phyloP scores from a whole-genome alignment of 1,284 basidiomycete species.

The Leccinum huronense region DNA sequence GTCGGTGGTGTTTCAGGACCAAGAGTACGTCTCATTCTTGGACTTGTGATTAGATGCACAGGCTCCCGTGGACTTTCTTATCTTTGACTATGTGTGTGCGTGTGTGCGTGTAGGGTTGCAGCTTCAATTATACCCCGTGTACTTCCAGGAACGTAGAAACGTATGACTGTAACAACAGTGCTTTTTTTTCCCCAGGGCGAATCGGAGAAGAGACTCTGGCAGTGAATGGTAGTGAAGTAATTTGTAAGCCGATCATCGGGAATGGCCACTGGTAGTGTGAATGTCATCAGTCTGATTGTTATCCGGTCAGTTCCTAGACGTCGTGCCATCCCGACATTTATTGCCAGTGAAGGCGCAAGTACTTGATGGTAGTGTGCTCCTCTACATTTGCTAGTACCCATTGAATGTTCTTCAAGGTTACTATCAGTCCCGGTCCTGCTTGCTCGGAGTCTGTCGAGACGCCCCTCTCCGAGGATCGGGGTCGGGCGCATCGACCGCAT shows the following conservation, averaged over 20 bases:
- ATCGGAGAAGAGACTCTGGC: not conserved
- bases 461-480: no score
- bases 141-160: not conserved
- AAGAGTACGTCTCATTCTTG: slow-evolving; percentile 33
- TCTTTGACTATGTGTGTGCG: not conserved
- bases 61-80: not conserved
- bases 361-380: no score
- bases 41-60: slow-evolving; percentile 21
- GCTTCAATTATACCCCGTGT: not conserved
- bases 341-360: no score
- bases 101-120: not conserved
- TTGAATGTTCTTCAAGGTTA: no score
- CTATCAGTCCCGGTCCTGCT: no score
- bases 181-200: not conserved
- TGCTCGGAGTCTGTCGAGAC: no score
- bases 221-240: not conserved
- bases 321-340: no score
- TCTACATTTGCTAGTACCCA: no score
- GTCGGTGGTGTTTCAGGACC: slow-evolving; percentile 19
- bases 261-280: not conserved
- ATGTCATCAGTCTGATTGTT: not conserved
- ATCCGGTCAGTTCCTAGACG: no score
- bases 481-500: no score
- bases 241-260: not conserved
- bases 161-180: not conserved